Base-by-base conservation (phyloP, 139 green algal species). In the Haematococcus sp. region DNA sequence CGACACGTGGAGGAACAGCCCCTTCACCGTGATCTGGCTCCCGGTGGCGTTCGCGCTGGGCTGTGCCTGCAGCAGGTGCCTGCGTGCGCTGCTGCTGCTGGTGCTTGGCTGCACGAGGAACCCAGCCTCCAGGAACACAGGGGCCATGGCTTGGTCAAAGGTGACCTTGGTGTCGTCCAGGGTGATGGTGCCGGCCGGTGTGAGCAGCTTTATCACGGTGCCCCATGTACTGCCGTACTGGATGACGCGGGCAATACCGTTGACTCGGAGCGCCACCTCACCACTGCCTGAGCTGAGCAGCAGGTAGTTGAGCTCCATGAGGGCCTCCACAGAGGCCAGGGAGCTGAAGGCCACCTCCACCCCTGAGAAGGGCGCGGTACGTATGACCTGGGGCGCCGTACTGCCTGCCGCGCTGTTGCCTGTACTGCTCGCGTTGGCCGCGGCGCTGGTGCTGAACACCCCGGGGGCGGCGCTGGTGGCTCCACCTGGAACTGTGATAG, bases 301-400 rank as follows among this genome's bases (percentile, higher is more conserved):
- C 58, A 65, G 58, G 58, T 65, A 65, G 15, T 65, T 65, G 25
- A 65, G 27, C 58, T 65, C 58, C 58, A 65, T 65, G 25, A 65
- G 58, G 20, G 58, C 23, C 58, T 34, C 4, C 3, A 27, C 35
- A 11, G 58, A 65, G 25, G 28, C 28, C n/a, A 65, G 58, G 20
- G 58, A 65, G 15, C 20, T 65, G 15, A 65, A 65, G 25, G 25
- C n/a, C 27, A 35, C 4, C n/a, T 27, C 11, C 11, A 27, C 28
- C 4, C 58, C 58, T 19, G 25, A 43, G 25, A 34, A 65, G 20
- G 40, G 40, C 11, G 40, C 40, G 40, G 40, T 49, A 11, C 40
- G 40, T 11, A 49, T 7, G 7, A 49, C 40, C 11, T 49, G 25
- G 20, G 20, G 23, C 58, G 35, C n/a, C 58, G 11, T 33, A 23